These are phyloP conservation scores for Wickerhamiella sorbophila DNA, from an alignment of 805 yeast genomes.

Conservation along the genomic window DNA sequence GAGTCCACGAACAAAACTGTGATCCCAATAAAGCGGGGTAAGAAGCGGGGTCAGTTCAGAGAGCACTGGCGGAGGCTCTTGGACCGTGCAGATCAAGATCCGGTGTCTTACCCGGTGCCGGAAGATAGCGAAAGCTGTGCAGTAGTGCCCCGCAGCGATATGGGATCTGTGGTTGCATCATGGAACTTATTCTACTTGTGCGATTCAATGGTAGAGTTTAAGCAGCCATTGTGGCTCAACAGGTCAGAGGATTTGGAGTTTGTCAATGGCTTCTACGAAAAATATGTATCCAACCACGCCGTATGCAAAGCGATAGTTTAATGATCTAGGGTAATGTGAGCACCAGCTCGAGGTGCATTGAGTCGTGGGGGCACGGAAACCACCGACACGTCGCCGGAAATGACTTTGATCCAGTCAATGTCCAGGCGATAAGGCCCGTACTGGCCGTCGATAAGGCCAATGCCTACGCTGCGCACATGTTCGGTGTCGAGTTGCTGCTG, in stretches of 20 bases:
- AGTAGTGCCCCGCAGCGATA: neutral
- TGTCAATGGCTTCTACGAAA: constrained; percentile 12
- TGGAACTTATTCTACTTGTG: constrained; percentile 23
- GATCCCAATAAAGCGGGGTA: neutral
- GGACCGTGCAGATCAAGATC: neutral
- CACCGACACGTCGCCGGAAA: constrained; percentile 18
- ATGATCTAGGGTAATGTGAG: constrained; percentile 6
- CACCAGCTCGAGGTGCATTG: neutral
- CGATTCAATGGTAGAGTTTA: constrained; percentile 12
- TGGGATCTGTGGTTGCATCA: constrained; percentile 22
- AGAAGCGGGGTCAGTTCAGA: no score
- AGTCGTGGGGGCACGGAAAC: neutral
- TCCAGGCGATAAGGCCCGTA: constrained; percentile 62
- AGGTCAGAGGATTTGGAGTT: constrained; percentile 1
- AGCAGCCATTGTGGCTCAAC: constrained; percentile 14
- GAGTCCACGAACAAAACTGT: constrained; percentile 12
- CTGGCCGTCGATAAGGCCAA: constrained; percentile 63
- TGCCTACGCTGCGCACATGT: constrained; percentile 56
- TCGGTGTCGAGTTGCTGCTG: constrained; percentile 45
- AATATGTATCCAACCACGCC: constrained; percentile 7
- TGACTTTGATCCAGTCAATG: constrained; percentile 58
- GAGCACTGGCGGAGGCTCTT: neutral
- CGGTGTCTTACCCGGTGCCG: neutral
- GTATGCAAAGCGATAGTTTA: constrained; percentile 5
- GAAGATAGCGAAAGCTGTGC: neutral